Percentiles rank a stretch among this genome's conserved stretches.
These are phyloP conservation scores for Russula emetica DNA, from an alignment of 768 basidiomycete species.

Conservation along the genomic window DNA sequence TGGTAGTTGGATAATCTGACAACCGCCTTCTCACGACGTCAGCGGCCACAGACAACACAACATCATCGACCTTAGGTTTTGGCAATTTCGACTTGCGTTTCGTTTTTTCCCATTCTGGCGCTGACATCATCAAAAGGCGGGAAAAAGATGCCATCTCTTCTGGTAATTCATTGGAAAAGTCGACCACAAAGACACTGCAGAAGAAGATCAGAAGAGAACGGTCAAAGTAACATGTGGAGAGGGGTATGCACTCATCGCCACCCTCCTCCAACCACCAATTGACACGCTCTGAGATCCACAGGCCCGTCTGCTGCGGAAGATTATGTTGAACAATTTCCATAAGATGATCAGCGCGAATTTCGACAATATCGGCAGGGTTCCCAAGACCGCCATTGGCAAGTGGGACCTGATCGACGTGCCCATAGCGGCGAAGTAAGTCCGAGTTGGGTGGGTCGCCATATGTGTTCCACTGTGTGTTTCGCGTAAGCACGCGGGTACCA, in stretches of 20 bases:
- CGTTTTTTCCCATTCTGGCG: constrained; percentile 56
- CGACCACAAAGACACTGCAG: constrained; percentile 52
- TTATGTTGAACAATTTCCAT: constrained; percentile 40
- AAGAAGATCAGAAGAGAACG: constrained; percentile 17
- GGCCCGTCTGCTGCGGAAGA: constrained; percentile 17
- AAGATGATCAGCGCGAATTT: constrained; percentile 68
- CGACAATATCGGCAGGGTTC: constrained; percentile 78
- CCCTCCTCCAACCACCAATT: constrained; percentile 94
- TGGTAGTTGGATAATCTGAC: constrained; percentile 50
- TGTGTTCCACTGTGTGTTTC: constrained; percentile 73
- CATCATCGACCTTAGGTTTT: constrained; percentile 56
- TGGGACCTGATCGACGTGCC: constrained; percentile 78
- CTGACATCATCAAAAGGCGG: constrained; percentile 54
- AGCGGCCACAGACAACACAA: constrained; percentile 45
- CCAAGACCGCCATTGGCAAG: constrained; percentile 48
- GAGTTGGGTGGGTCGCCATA: constrained; percentile 92
- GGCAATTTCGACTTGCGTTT: constrained; percentile 66
- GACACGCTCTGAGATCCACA: constrained; percentile 51
- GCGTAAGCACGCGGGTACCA: background rate
- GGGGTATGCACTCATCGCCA: constrained; percentile 71
- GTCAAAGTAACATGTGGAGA: constrained; percentile 1
- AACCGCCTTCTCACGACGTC: constrained; percentile 50
- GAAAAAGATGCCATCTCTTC: constrained; percentile 58
- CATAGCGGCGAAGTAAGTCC: constrained; percentile 90
- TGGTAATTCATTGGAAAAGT: constrained; percentile 49